A percentile compares a stretch with the other conserved stretches of the same genome.
phyloP scores from a whole-genome alignment of 2,329 filamentous ascomycete genomes.

The Nemania serpens region DNA sequence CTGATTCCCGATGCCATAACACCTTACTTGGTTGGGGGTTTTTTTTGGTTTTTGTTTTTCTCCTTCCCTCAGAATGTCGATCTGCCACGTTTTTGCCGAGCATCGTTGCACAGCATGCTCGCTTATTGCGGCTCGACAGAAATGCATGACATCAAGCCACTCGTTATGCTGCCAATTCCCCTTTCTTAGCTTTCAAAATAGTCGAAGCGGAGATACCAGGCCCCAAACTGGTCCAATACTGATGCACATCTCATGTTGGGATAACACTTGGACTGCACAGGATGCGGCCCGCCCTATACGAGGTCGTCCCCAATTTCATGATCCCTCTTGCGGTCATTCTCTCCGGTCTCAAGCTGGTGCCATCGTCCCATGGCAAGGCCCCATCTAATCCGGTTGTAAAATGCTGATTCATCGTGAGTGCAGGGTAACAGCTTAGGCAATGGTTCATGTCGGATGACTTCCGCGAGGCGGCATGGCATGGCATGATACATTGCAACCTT shows the following conservation, averaged over 20 bases:
- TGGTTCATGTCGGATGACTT: slow-evolving; percentile 28
- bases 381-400: slow-evolving; percentile 1
- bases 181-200: slow-evolving; percentile 17
- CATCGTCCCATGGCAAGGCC: slow-evolving; percentile 1
- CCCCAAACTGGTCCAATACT: slow-evolving; percentile 19
- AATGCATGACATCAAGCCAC: slow-evolving; percentile 25
- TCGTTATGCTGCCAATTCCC: slow-evolving; percentile 6
- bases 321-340: slow-evolving; percentile 14
- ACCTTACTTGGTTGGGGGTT: neutral
- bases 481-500: slow-evolving; percentile 22
- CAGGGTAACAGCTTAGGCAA: slow-evolving; percentile 5
- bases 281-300: slow-evolving; percentile 21
- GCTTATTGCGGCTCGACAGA: slow-evolving; percentile 30
- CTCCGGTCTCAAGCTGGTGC: slow-evolving; percentile 3
- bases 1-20: neutral
- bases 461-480: slow-evolving; percentile 25
- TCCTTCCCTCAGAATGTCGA: slow-evolving; percentile 11
- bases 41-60: slow-evolving; percentile 12
- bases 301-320: slow-evolving; percentile 17
- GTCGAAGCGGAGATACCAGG: slow-evolving; percentile 18
- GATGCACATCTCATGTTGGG: slow-evolving; percentile 10
- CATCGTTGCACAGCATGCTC: slow-evolving; percentile 26
- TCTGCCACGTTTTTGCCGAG: slow-evolving; percentile 25
- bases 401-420: slow-evolving; percentile 15
- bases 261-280: slow-evolving; percentile 14